Evolutionary conservation across 2,329 filamentous ascomycete genomes (phyloP), one percentile per base, ranked within the genome.

Genomic region (Anisogramma anomala): DNA sequence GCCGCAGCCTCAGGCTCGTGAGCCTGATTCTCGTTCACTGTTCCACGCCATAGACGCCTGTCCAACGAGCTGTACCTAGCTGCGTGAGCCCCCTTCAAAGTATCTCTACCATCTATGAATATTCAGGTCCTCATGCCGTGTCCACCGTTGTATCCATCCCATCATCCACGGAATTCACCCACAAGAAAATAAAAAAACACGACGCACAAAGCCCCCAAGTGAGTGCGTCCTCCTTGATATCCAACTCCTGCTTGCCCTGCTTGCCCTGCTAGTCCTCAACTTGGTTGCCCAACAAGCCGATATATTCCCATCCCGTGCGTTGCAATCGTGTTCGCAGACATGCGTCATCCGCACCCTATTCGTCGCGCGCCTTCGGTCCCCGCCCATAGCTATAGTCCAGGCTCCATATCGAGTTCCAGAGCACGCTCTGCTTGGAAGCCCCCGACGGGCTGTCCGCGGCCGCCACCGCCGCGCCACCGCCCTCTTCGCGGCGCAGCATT

Each of bases 391-490:
- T 74, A 33, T 77, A 64, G 50, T 79, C 74, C 19, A 78, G 53
- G 47, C 66, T 74, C 75, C 76, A 79, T 13, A 80, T 57, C 10
- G 71, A 67, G 49, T 78, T 74, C 74, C 74, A 81, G 8, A 79
- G 65, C 3, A 77, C 61, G 20, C 70, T 74, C 51, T 59, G 70
- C 56, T 66, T 72, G 22, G 15, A 18, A 4, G 15, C 26, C 5
- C 15, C 31, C n/a, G 55, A 59, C 18, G 64, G 55, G 45, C 63
- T 66, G 40, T 64, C 49, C 51, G 59, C 39, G 27, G 36, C 14
- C 11, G 35, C n/a, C n/a, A n/a, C n/a, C 26, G 33, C 55, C 53
- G 47, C 49, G 19, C 47, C 51, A 47, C 47, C 51, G 46, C 59
- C 64, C 35, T 63, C 55, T 48, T 71, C 62, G 46, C 64, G 62